Percentiles rank a stretch among this genome's conserved stretches.
Evolutionary conservation across 805 yeast species (phyloP).

Genomic region (Alloascoidea africana): DNA sequence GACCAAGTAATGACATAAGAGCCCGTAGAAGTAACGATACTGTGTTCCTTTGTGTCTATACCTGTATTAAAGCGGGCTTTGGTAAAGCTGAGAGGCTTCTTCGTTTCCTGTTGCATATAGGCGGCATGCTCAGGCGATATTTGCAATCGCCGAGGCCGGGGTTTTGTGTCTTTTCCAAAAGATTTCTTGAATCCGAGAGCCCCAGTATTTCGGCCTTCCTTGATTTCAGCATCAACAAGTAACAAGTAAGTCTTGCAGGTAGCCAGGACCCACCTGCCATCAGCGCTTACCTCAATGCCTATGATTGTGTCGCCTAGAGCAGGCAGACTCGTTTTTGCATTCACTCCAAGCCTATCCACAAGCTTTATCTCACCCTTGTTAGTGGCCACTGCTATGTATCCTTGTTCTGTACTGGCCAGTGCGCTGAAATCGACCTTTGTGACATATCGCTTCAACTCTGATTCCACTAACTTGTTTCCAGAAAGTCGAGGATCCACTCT

Average conservation of each 20-base stretch:
- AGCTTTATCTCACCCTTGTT: conserved; percentile 62
- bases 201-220: conserved; percentile 45
- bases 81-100: conserved; percentile 40
- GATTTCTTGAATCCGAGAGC: conserved; percentile 46
- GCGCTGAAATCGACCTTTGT: conserved; percentile 41
- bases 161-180: conserved; percentile 50
- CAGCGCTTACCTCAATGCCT: conserved; percentile 58
- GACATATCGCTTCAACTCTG: conserved; percentile 36
- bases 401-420: conserved; percentile 56
- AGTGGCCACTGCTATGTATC: conserved; percentile 66
- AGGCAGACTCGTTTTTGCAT: conserved; percentile 69
- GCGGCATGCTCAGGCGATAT: conserved; percentile 62
- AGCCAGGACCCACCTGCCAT: conserved; percentile 71
- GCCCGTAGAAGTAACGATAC: conserved; percentile 66
- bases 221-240: conserved; percentile 50
- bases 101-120: conserved; percentile 35
- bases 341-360: conserved; percentile 55
- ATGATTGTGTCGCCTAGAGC: conserved; percentile 65
- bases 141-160: conserved; percentile 52
- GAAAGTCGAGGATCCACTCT: conserved; percentile 66
- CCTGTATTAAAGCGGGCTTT: conserved; percentile 70
- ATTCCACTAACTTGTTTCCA: conserved; percentile 42
- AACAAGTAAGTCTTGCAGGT: conserved; percentile 63
- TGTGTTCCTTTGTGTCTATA: conserved; percentile 43
- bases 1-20: conserved; percentile 79